Evolutionary conservation across 2,329 filamentous ascomycete species (phyloP), one percentile per base, ranked within the genome.

Genomic region (Verticillium alfalfae): DNA sequence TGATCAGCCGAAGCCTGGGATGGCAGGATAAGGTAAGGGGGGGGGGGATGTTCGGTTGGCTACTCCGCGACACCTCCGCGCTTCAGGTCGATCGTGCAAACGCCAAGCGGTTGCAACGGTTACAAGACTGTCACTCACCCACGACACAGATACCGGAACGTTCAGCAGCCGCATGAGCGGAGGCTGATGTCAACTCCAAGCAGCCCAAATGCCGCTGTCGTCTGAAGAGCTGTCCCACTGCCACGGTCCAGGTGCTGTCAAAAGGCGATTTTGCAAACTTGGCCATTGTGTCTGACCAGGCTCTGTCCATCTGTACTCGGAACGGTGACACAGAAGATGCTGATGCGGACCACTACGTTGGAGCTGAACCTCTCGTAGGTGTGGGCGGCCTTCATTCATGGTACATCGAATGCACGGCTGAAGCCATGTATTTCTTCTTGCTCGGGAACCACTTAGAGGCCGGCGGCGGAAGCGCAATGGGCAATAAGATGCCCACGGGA

Each of bases 71-170:
- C 64, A 62, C 63, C 38, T 57, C 61, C 39, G 58, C 65, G 64
- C 63, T 60, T 66, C 64, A 65, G 55, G 60, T 58, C 60, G 58
- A 62, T 65, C 61, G 59, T 65, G 61, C 60, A 65, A 56, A 61
- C 60, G 61, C 64, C 64, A 66, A 66, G 64, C 36, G 37, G 57
- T 58, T 31, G 39, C 39, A 58, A 49, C 26, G 57, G 57, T 58
- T 34, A 39, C 56, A 58, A 31, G 18, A 26, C 56, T 52, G 45
- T 52, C 45, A 18, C 45, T 52, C 45, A n/a, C 13, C 31, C 54
- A 13, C 31, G 34, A 37, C 34, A 15, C 55, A 57, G 55, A 16
- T 57, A 34, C 36, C 55, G 36, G 55, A 57, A 22, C 55, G 34
- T 18, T 52, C 18, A 5, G 15, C 10, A 52, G 45, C 45, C 45